phyloP scores from a whole-genome alignment of 306 rosid genomes.

The Psophocarpus tetragonolobus region DNA sequence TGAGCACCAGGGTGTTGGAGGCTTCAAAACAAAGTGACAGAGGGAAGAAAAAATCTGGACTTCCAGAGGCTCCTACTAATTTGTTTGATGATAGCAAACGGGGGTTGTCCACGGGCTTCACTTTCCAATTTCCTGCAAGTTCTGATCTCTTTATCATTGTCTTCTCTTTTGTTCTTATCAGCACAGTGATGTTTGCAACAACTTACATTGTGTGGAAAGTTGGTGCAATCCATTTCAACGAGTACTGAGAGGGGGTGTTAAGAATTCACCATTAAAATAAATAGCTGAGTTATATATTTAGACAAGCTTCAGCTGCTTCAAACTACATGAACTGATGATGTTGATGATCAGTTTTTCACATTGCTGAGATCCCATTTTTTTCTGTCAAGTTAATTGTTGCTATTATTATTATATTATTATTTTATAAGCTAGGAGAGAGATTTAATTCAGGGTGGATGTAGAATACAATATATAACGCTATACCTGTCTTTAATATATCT shows the following conservation, averaged over 20 bases:
- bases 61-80: slow-evolving; percentile 92
- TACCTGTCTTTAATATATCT: not conserved
- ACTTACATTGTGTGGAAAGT: slow-evolving; percentile 94
- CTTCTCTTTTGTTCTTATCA: slow-evolving; percentile 81
- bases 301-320: slow-evolving; percentile 32
- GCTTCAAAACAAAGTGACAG: slow-evolving; percentile 76
- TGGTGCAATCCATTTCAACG: slow-evolving; percentile 97
- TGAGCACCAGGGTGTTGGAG: slow-evolving; percentile 76
- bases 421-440: slow-evolving; percentile 16
- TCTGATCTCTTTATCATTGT: slow-evolving; percentile 61
- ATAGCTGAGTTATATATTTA: slow-evolving; percentile 27
- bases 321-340: slow-evolving; percentile 5
- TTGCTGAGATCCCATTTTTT: not conserved
- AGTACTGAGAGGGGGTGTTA: slow-evolving; percentile 51
- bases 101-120: slow-evolving; percentile 76
- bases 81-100: slow-evolving; percentile 85
- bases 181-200: slow-evolving; percentile 89
- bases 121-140: slow-evolving; percentile 83
- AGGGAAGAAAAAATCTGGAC: slow-evolving; percentile 81
- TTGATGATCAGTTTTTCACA: not conserved
- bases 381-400: not conserved
- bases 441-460: slow-evolving; percentile 32
- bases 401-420: not conserved
- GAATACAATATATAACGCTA: slow-evolving; percentile 8
- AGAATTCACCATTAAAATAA: slow-evolving; percentile 13